Base-by-base conservation (phyloP, 176 grass and related monocot genomes). In the Phyllostachys edulis region DNA sequence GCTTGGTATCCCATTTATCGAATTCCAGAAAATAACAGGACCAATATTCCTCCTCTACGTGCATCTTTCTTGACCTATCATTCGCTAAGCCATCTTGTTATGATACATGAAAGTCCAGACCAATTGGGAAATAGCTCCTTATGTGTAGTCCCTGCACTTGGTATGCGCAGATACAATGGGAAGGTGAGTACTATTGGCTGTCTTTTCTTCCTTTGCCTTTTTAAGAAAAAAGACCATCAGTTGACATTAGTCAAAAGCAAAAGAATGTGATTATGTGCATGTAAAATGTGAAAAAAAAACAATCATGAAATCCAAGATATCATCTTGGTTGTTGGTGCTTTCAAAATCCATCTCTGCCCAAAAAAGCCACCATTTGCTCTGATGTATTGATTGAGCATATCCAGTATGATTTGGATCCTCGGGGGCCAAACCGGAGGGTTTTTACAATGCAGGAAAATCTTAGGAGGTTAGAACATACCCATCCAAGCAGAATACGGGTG, bases 11-110 rank as follows among this genome's bases (percentile, higher is more conserved):
- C 80, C 21, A 61, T 71, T 70, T 56, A 27, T 45, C 6, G 51
- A 27, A 82, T 82, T 72, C 68, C 80, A 62, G 67, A 70, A 71
- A 70, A 72, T 75, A 75, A 17, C 41, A 78, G n/a, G 57, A 63
- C 38, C 3, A 42, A 17, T 42, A 41, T 44, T 63, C 38, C 38
- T 78, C 36, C 13, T 65, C 67, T 65, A 4, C 54, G 54, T 57
- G 54, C 54, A 57, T 57, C 42, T n/a, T 83, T 82, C 67, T 18
- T 83, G 68, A 84, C 70, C 13, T 75, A 50, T 18, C 42, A 66
- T 75, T 84, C 70, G 2, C 60, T 52, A 54, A 67, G 36, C 38
- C 50, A 60, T 77, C 63, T 75, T 24, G 60, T 66, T 66, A 18
- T 84, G 69, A 84, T 59, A 75, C 57, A 8, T 24, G 21, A 62